phyloP scores from a whole-genome alignment of 192 early-diverging fungal genomes.

The Umbelopsis ramanniana region DNA sequence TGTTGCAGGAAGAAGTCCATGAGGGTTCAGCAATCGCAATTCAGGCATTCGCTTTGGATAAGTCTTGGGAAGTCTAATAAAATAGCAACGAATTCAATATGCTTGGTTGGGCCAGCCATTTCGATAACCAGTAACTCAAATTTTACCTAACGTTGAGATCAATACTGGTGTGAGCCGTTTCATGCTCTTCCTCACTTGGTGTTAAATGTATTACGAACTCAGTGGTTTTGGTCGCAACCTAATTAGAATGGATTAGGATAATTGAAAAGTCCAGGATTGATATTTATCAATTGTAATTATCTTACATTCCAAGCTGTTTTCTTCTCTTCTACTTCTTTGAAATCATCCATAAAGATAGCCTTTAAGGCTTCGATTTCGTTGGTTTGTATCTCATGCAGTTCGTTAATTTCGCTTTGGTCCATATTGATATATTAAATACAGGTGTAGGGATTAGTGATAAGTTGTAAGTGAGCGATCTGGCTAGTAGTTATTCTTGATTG shows the following conservation, averaged over 20 bases:
- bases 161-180: slow-evolving; percentile 48
- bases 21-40: slow-evolving; percentile 51
- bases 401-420: slow-evolving; percentile 43
- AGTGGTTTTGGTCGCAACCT: slow-evolving; percentile 47
- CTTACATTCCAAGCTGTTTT: slow-evolving; percentile 59
- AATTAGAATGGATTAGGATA: neutral
- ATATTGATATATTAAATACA: neutral
- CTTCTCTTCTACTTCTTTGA: slow-evolving; percentile 45
- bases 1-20: slow-evolving; percentile 57
- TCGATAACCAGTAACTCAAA: slow-evolving; percentile 14
- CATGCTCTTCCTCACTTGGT: slow-evolving; percentile 49
- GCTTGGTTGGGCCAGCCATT: slow-evolving; percentile 28
- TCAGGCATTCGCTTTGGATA: slow-evolving; percentile 71
- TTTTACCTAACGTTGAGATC: slow-evolving; percentile 58
- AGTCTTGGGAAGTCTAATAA: slow-evolving; percentile 62
- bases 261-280: neutral
- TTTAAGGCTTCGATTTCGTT: slow-evolving; percentile 74
- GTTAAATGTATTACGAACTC: slow-evolving; percentile 58
- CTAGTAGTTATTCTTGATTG: neutral
- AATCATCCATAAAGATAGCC: slow-evolving; percentile 70
- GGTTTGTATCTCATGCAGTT: slow-evolving; percentile 63
- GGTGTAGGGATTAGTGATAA: neutral
- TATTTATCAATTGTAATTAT: neutral
- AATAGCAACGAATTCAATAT: slow-evolving; percentile 27
- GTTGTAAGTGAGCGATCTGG: neutral